Percentiles rank a stretch among this genome's conserved stretches.
phyloP scores from a whole-genome alignment of 768 basidiomycete genomes.

The Suillus subluteus region DNA sequence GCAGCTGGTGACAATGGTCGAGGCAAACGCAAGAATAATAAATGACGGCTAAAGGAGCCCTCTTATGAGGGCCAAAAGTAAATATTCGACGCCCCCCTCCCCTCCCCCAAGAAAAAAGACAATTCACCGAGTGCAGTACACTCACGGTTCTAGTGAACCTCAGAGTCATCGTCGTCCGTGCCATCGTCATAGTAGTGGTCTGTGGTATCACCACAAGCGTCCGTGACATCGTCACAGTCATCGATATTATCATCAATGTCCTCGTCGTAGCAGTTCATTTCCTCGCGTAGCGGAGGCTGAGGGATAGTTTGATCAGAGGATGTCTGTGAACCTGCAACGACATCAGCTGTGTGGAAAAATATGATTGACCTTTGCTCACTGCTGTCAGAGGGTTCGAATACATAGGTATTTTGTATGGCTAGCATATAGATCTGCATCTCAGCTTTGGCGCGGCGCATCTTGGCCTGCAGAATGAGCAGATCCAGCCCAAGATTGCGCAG shows the following conservation, averaged over 20 bases:
- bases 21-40: not conserved
- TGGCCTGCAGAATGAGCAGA: not conserved
- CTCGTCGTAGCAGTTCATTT: not conserved
- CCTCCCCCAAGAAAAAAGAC: too few relatives aligned
- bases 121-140: too few relatives aligned
- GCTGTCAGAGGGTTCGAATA: too few relatives aligned
- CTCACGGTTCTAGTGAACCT: not conserved
- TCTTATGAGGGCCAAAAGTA: not conserved
- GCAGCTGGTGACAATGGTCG: not conserved
- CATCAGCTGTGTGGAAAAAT: not conserved
- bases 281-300: not conserved
- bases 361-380: too few relatives aligned
- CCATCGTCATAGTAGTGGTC: not conserved
- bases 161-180: not conserved
- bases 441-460: not conserved
- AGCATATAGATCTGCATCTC: not conserved
- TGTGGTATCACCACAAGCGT: too few relatives aligned
- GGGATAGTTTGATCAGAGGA: not conserved
- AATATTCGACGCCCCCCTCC: too few relatives aligned
- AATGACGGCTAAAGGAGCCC: not conserved
- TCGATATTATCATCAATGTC: not conserved
- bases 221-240: not conserved
- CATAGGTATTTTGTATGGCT: too few relatives aligned
- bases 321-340: not conserved
- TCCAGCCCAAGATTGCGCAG: not conserved